Conservation (phyloP, 306 rosid genomes). For the Carpinus fangiana region DNA sequence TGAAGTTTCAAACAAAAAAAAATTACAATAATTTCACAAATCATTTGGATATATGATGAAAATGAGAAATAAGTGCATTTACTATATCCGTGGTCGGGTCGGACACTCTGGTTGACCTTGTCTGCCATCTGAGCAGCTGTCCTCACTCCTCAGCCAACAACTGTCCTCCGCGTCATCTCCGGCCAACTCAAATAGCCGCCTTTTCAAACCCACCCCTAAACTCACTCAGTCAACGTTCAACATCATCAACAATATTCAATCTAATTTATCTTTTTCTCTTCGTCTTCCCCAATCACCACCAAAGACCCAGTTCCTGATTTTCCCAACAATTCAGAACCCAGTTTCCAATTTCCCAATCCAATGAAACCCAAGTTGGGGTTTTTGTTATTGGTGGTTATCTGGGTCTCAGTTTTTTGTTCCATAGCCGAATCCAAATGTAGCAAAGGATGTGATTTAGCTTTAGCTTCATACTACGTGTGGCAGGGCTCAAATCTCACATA, state of each 20-base stretch:
- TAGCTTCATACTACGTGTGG: slow-evolving; percentile 53
- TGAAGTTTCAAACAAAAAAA: too few species aligned
- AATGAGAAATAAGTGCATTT: too few species aligned
- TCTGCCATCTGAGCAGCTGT: too few species aligned
- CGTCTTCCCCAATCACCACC: not conserved
- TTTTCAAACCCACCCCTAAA: not conserved
- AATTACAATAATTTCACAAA: too few species aligned
- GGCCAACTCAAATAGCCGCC: not conserved
- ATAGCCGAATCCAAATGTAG: slow-evolving; percentile 53
- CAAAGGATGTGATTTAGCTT: slow-evolving; percentile 54
- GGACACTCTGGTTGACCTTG: too few species aligned
- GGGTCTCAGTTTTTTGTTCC: slow-evolving; percentile 11
- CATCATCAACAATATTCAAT: not conserved
- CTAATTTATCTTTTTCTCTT: not conserved
- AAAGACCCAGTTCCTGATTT: not conserved
- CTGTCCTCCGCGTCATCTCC: not conserved
- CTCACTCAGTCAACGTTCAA: slow-evolving; percentile 7
- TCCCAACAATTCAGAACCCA: not conserved
- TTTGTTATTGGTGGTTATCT: slow-evolving; percentile 26
- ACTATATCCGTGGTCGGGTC: too few species aligned
- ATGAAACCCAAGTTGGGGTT: slow-evolving; percentile 45
- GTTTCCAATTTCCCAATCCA: slow-evolving; percentile 5
- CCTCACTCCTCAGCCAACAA: too few species aligned
- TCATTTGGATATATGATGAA: too few species aligned
- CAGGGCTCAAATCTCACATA: not conserved